Evolutionary conservation across 2,329 filamentous ascomycete genomes (phyloP).

Genomic region (Penicillium hesseltinei): DNA sequence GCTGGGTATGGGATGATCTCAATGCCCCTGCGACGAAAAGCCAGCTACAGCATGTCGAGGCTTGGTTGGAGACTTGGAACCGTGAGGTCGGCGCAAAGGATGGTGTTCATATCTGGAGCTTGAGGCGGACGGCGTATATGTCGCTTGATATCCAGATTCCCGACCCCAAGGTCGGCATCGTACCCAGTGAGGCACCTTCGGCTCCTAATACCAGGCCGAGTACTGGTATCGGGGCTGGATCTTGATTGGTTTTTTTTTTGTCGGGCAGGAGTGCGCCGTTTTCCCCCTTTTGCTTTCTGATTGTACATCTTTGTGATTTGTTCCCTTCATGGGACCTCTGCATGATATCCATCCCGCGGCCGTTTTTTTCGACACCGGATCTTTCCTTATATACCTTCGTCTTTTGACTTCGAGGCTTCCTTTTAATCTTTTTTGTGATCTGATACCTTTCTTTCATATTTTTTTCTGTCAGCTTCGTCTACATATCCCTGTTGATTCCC

Average conservation of each 20-base stretch:
- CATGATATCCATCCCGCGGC: constrained; percentile 29
- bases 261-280: not conserved
- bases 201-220: constrained; percentile 36
- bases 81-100: constrained; percentile 57
- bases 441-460: constrained; percentile 12
- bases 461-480: constrained; percentile 7
- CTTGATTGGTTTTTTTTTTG: constrained; percentile 4
- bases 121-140: constrained; percentile 85
- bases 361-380: constrained; percentile 1
- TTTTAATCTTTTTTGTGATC: constrained; percentile 19
- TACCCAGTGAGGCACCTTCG: constrained; percentile 39
- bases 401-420: constrained; percentile 6
- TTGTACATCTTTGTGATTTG: constrained; percentile 25
- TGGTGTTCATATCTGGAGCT: constrained; percentile 70
- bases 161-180: constrained; percentile 49
- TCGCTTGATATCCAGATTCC: constrained; percentile 55
- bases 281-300: not conserved
- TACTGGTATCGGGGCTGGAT: constrained; percentile 28
- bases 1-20: constrained; percentile 93
- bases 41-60: constrained; percentile 67
- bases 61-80: constrained; percentile 88
- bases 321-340: constrained; percentile 17
- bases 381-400: constrained; percentile 4
- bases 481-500: not conserved
- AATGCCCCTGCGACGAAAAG: constrained; percentile 74